Evolutionary conservation across 352 stramenopile species (phyloP).

Genomic region (Pythium myriotylum): DNA sequence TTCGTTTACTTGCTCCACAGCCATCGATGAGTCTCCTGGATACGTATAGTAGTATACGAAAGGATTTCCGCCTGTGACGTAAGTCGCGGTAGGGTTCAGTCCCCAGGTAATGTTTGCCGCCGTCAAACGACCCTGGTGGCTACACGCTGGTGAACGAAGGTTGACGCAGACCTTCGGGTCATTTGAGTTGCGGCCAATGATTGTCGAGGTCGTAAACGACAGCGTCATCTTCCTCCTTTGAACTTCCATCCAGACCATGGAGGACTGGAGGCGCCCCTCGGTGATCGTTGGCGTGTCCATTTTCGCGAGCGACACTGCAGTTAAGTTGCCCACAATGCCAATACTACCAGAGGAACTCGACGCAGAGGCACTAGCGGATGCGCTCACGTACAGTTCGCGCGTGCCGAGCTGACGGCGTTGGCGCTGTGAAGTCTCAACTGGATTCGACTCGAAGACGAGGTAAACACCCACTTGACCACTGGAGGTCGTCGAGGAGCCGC

Average conservation of each 20-base stretch:
- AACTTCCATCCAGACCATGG: slow-evolving; percentile 72
- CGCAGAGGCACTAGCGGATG: slow-evolving; percentile 24
- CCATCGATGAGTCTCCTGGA: slow-evolving; percentile 53
- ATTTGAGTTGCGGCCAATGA: slow-evolving; percentile 60
- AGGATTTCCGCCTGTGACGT: slow-evolving; percentile 77
- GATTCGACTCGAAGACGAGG: slow-evolving; percentile 58
- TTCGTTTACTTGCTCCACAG: slow-evolving; percentile 52
- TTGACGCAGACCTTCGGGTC: slow-evolving; percentile 76
- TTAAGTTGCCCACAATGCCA: slow-evolving; percentile 31
- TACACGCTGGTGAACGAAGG: slow-evolving; percentile 54
- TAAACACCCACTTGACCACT: slow-evolving; percentile 44
- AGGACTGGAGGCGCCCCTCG: slow-evolving; percentile 59
- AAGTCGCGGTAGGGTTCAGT: slow-evolving; percentile 40
- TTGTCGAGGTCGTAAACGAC: slow-evolving; percentile 77
- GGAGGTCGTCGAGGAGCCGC: slow-evolving; percentile 32
- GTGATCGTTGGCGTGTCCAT: slow-evolving; percentile 55
- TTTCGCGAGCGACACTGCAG: slow-evolving; percentile 55
- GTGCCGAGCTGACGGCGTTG: slow-evolving; percentile 18
- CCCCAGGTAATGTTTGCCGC: slow-evolving; percentile 57
- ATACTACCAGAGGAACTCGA: slow-evolving; percentile 4
- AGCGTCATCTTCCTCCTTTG: slow-evolving; percentile 67
- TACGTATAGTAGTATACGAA: slow-evolving; percentile 71
- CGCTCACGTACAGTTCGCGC: slow-evolving; percentile 47
- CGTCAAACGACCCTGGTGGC: slow-evolving; percentile 45
- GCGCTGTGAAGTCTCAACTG: slow-evolving; percentile 9